Conservation (phyloP, 1,284 basidiomycete species). For the Apiotrichum mycotoxinovorans region DNA sequence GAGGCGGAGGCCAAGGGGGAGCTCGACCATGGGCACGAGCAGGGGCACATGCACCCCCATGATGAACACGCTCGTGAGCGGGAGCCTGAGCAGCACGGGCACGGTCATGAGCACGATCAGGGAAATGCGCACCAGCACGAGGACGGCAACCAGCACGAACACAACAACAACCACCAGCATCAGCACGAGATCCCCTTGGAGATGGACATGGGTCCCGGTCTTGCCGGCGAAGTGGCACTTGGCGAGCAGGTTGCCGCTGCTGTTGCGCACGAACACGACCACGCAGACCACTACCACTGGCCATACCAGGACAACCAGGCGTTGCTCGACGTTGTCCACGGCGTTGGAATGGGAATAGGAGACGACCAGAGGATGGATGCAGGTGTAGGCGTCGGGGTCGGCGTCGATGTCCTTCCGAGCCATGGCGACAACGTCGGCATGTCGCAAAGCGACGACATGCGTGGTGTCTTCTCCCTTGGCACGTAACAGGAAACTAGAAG, state of each 20-base stretch:
- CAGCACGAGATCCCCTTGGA: not conserved
- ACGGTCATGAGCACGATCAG: not conserved
- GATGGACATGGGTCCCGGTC: no score
- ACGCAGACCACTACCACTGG: not conserved
- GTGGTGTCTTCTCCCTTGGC: constrained; percentile 16
- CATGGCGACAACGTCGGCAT: not conserved
- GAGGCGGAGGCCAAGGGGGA: not conserved
- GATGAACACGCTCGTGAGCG: not conserved
- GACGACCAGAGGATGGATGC: constrained; percentile 1
- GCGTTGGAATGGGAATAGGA: constrained; percentile 1
- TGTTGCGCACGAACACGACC: constrained; percentile 10
- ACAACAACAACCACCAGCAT: not conserved
- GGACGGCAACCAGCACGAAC: not conserved
- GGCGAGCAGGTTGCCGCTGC: constrained; percentile 19
- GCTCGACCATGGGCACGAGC: not conserved
- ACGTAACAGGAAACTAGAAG: not conserved
- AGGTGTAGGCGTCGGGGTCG: not conserved
- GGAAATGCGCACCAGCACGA: not conserved
- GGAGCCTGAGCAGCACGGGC: not conserved
- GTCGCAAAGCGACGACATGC: constrained; percentile 9
- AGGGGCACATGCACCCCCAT: not conserved
- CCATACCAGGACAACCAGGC: constrained; percentile 31
- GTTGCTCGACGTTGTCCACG: constrained; percentile 36
- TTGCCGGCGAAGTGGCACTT: constrained; percentile 7
- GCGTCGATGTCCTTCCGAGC: not conserved